phyloP scores from a whole-genome alignment of 306 rosid genomes.

The Begonia peltatifolia region DNA sequence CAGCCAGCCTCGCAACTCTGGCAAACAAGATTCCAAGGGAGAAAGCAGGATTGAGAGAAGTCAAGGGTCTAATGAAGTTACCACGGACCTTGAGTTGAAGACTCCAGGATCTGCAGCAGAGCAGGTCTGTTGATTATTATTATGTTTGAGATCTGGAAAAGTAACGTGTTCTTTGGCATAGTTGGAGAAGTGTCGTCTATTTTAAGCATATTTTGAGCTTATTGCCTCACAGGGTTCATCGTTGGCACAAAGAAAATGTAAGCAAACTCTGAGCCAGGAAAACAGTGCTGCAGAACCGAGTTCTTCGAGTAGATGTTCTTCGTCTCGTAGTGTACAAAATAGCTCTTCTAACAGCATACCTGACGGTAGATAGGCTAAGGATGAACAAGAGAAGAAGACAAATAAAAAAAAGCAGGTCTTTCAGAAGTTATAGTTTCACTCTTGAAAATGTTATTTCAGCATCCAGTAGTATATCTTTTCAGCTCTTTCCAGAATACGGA shows the following conservation, averaged over 20 bases:
- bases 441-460: too few species aligned
- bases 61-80: constrained; percentile 44
- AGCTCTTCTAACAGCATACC: constrained; percentile 54
- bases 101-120: constrained; percentile 67
- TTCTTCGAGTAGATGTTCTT: constrained; percentile 60
- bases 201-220: too few species aligned
- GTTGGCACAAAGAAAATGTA: constrained; percentile 27
- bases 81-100: constrained; percentile 59
- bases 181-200: too few species aligned
- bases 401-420: constrained; percentile 4
- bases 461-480: too few species aligned
- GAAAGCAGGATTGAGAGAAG: constrained; percentile 40
- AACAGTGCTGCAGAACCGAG: constrained; percentile 27
- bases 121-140: constrained; percentile 31
- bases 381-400: constrained; percentile 12
- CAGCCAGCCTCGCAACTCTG: constrained; percentile 25
- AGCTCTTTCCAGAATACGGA: too few species aligned
- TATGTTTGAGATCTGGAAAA: too few species aligned
- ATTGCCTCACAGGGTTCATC: constrained; percentile 38
- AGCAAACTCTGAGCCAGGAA: constrained; percentile 29
- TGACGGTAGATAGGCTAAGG: constrained; percentile 31
- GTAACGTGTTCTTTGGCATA: too few species aligned
- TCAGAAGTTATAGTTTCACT: too few species aligned
- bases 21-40: constrained; percentile 35
- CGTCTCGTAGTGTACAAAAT: constrained; percentile 49